These are phyloP conservation scores for Carex cristatella DNA, from an alignment of 176 grass and related monocot species.

Conservation along the genomic window DNA sequence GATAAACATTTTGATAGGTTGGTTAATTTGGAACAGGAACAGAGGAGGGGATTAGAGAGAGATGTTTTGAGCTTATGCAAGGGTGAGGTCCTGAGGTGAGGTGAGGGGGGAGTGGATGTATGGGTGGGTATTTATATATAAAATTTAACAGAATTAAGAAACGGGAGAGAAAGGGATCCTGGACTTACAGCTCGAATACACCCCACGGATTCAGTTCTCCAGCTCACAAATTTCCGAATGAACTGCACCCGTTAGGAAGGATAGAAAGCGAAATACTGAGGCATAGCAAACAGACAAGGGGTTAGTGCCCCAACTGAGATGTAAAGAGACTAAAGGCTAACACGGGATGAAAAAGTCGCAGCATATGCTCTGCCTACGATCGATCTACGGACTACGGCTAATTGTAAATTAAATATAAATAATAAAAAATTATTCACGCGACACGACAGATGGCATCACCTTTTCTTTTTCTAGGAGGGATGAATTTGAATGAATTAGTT, in stretches of 20 bases:
- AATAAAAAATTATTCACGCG: neutral
- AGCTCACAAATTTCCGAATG: slow-evolving; percentile 13
- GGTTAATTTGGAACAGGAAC: neutral
- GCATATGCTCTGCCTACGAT: neutral
- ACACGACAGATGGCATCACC: neutral
- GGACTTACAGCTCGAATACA: slow-evolving; percentile 13
- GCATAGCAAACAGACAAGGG: neutral
- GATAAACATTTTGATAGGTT: neutral
- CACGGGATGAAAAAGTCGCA: neutral
- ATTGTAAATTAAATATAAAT: neutral
- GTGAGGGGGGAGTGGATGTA: neutral
- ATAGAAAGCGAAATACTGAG: neutral
- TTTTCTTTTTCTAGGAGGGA: slow-evolving; percentile 10
- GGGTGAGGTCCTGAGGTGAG: neutral
- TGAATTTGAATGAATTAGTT: slow-evolving; percentile 7
- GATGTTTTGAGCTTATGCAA: neutral
- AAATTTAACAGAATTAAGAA: neutral
- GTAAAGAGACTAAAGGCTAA: slow-evolving; percentile 5
- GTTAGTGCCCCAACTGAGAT: slow-evolving; percentile 5
- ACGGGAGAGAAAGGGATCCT: neutral
- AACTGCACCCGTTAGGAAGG: neutral
- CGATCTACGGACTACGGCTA: neutral
- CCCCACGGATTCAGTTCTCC: slow-evolving; percentile 7
- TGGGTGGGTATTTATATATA: slow-evolving; percentile 4
- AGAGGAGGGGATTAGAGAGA: neutral